Percentiles rank a stretch among this genome's conserved stretches.
phyloP scores from a whole-genome alignment of 2,329 filamentous ascomycete genomes.

The Capronia coronata region DNA sequence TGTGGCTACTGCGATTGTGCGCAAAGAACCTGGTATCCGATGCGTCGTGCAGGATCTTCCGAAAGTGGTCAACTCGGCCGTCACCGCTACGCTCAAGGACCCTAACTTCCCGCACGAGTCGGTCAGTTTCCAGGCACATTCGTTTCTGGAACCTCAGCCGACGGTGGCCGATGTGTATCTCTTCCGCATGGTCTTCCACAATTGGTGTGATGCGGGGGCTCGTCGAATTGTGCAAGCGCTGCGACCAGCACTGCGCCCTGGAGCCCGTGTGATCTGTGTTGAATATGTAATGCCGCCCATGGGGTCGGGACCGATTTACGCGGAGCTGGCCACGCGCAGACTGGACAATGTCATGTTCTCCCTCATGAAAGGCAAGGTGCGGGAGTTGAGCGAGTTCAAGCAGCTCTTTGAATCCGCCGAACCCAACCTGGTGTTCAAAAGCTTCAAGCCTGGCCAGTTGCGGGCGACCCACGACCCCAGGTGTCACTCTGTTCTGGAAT shows the following conservation, averaged over 20 bases:
- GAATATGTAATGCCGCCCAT: constrained; percentile 15
- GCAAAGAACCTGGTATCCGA: constrained; percentile 6
- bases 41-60: constrained; percentile 41
- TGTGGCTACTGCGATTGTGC: constrained; percentile 9
- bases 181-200: constrained; percentile 57
- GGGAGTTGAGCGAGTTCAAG: constrained; percentile 10
- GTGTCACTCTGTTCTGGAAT: constrained; percentile 10
- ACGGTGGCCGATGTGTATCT: constrained; percentile 53
- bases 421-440: constrained; percentile 6
- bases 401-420: constrained; percentile 6
- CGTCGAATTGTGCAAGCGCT: constrained; percentile 40
- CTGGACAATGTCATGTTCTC: constrained; percentile 15
- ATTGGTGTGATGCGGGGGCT: constrained; percentile 53
- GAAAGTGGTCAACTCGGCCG: constrained; percentile 31
- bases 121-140: constrained; percentile 34
- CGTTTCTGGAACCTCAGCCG: constrained; percentile 53
- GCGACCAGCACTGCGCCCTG: constrained; percentile 8
- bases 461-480: constrained; percentile 14
- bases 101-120: constrained; percentile 7
- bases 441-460: constrained; percentile 11
- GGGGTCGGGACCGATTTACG: constrained; percentile 3
- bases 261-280: constrained; percentile 7
- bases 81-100: constrained; percentile 38
- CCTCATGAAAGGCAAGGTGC: constrained; percentile 13
- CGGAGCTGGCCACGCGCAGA: constrained; percentile 7